Base-by-base conservation (phyloP, 1,284 basidiomycete genomes). In the Ustilago loliicola region DNA sequence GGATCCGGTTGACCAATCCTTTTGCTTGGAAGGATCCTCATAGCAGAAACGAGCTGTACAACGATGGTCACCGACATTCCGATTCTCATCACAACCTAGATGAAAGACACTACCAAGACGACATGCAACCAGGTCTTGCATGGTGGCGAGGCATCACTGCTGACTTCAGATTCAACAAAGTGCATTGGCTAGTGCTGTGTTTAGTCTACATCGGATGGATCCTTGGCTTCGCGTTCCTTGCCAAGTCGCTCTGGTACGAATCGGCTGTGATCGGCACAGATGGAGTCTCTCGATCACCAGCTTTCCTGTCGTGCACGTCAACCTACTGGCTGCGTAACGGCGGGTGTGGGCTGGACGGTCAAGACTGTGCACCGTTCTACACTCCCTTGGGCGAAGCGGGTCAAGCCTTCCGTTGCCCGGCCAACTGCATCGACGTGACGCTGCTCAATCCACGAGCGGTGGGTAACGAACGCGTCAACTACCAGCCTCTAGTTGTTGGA, bases 401-500 rank as follows among this genome's bases (percentile, higher is more conserved):
- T 1, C 63, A 66, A 29, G 29, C 71, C 0, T 94, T 95, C 82
- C 90, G 94, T 11, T 96, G 94, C 86, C 94, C 93, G 1, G 91
- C 93, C 9, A 90, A 90, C 61, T 94, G 93, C 80, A 87, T 88
- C 34, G 88, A 87, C 21, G 90, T 92, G 51, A 90, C 92, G 40
- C 88, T 96, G 42, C 90, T 92, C 78, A 94, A 94, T 79, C 91
- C 91, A 11, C 89, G 93, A 52, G 75, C 93, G 0, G 89, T 96
- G n/a, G 94, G 94, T 30, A 85, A 90, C 66, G 87, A 90, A 61
- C 88, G 91, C 71, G 88, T 91, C 42, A 90, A 90, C 45, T 93
- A 91, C 78, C 89, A 90, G 23, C 92, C 94, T 7, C 88, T 95
- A 25, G 89, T 96, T 56, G 92, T 96, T 1, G 94, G 94, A 10